phyloP scores from a whole-genome alignment of 805 yeast genomes.

The Candida golubevii region DNA sequence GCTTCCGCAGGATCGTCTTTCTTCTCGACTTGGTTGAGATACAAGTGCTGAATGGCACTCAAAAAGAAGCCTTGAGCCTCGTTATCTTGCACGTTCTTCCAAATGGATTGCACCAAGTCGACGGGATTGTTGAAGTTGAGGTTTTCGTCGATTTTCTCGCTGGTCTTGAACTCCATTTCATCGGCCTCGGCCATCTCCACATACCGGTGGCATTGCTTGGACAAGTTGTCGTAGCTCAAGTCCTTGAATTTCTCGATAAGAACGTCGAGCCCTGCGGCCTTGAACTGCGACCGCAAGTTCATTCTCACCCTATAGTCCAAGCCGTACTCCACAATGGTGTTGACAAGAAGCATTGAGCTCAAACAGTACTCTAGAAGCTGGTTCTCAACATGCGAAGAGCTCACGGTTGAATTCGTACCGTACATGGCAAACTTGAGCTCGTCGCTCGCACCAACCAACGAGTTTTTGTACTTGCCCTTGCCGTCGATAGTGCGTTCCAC shows the following conservation, averaged over 20 bases:
- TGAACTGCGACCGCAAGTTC: slow-evolving; percentile 50
- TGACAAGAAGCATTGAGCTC: slow-evolving; percentile 65
- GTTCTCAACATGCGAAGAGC: slow-evolving; percentile 47
- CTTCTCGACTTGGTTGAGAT: slow-evolving; percentile 51
- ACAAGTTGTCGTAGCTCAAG: slow-evolving; percentile 54
- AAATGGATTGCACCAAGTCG: slow-evolving; percentile 56
- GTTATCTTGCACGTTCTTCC: slow-evolving; percentile 54
- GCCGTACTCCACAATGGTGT: slow-evolving; percentile 54
- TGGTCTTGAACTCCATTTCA: slow-evolving; percentile 39
- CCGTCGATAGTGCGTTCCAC: slow-evolving; percentile 73
- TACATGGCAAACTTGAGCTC: slow-evolving; percentile 48
- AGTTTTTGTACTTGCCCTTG: slow-evolving; percentile 78
- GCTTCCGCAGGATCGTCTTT: slow-evolving; percentile 41
- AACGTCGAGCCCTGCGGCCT: slow-evolving; percentile 22
- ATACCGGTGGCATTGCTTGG: slow-evolving; percentile 63
- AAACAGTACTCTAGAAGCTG: slow-evolving; percentile 67
- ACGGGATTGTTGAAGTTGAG: slow-evolving; percentile 68
- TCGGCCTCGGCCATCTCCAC: slow-evolving; percentile 54
- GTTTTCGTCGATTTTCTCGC: slow-evolving; percentile 34
- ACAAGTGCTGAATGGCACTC: slow-evolving; percentile 63
- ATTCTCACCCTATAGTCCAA: slow-evolving; percentile 44
- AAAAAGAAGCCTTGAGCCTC: slow-evolving; percentile 56
- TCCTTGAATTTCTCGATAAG: slow-evolving; percentile 20
- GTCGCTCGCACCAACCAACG: slow-evolving; percentile 87
- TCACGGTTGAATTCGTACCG: slow-evolving; percentile 30